A percentile compares a stretch with the other conserved stretches of the same genome.
Conservation (phyloP, 2,329 filamentous ascomycete genomes). For the Aspergillus oerlinghausenensis region DNA sequence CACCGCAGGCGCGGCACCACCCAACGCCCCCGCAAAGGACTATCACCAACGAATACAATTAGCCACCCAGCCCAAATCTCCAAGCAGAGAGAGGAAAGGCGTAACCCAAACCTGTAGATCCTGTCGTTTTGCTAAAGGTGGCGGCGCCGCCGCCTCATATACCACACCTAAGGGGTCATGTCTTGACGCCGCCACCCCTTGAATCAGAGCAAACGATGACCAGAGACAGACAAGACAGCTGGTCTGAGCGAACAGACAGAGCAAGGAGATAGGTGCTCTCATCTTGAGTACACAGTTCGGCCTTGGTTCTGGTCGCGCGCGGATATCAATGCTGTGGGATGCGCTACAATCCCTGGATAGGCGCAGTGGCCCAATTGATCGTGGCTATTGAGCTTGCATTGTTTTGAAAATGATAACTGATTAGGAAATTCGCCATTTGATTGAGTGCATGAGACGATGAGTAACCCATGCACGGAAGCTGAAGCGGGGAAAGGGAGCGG, state of each 20-base stretch:
- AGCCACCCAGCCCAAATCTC: background rate
- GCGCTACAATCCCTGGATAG: background rate
- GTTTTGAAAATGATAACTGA: background rate
- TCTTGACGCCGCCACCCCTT: background rate
- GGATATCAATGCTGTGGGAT: background rate
- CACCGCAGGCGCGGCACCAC: constrained; percentile 7
- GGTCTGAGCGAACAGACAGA: background rate
- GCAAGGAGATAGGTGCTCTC: background rate
- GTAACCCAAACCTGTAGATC: background rate
- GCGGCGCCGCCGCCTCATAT: constrained; percentile 2
- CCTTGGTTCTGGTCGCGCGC: background rate
- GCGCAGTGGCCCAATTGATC: background rate
- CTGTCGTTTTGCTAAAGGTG: constrained; percentile 2
- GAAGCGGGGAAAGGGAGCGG: background rate
- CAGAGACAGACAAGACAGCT: background rate
- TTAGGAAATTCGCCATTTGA: background rate
- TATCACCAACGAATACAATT: background rate
- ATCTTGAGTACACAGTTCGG: background rate
- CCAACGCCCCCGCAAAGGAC: constrained; percentile 6
- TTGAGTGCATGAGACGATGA: background rate
- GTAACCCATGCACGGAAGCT: background rate
- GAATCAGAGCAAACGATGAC: background rate
- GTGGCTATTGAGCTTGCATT: background rate
- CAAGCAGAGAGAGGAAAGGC: background rate
- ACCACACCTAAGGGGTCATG: constrained; percentile 3